Base-by-base conservation (phyloP, 2,329 filamentous ascomycete species). In the Curvularia sp. region DNA sequence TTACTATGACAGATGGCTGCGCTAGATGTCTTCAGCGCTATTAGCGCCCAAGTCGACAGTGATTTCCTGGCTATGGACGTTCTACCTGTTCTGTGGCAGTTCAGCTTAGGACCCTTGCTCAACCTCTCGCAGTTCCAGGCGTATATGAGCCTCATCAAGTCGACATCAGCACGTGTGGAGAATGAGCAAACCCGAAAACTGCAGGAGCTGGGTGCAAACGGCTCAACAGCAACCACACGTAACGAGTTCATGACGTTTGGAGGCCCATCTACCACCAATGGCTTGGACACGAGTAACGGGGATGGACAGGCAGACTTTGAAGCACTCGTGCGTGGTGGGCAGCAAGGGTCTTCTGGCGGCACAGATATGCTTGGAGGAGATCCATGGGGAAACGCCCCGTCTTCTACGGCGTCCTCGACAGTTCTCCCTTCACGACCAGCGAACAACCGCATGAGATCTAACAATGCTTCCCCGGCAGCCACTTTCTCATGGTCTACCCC, bases 1-100 rank as follows among this genome's bases (percentile, higher is more conserved):
- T 58, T 66, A 49, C 12, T 27, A 32, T 34, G 18, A n/a, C 27
- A 80, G 78, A 90, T 98, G 82, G 93, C 94, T 5, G 90, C 93
- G 0, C 82, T 98, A 32, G 89, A 89, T 54, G 92, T 97, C 1
- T 87, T 98, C 64, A 87, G 86, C 49, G 90, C 97, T 48, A 89
- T 99, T 27, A 93, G 93, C 8, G 86, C 86, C 49, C 84, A 89
- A 19, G 93, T 90, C 4, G 95, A 98, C 72, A 86, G 89, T 2
- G 95, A 97, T 43, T 98, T 97, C 72, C 86, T 97, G 21, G 95
- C 95, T 12, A 88, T 95, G 80, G 94, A 98, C 55, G 87, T 97
- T 15, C 80, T 99, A 10, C 95, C 95, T 0, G 86, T 96, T 9
- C 81, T 99, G 1, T 99, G 95, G 95, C 86, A 80, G 64, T 97